Evolutionary conservation across 306 rosid genomes (phyloP), one percentile per base, ranked within the genome.

Genomic region (Ziziphus jujuba): DNA sequence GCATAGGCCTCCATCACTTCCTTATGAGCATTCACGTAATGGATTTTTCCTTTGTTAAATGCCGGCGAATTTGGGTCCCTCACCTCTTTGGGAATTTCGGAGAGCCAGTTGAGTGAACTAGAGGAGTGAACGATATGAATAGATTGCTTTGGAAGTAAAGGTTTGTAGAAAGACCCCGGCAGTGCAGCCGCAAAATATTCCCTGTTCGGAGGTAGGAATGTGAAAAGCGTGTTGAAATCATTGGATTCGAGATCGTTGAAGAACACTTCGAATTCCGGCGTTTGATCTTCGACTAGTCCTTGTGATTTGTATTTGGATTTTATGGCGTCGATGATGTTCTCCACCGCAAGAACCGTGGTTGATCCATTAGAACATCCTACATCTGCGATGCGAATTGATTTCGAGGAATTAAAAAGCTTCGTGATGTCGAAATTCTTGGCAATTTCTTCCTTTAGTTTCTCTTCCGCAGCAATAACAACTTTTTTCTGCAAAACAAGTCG

Each of bases 81-180:
- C 17, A 31, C 13, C 28, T 20, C 49, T 17, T 63, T 20, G 53
- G 65, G 59, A 53, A 65, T 5, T 59, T 25, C 64, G 35, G 72
- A 64, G 10, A 64, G 56, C 38, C 44, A 15, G 25, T 64, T 56
- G 44, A 64, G 69, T 10, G 43, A 23, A 20, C 25, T 28, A 5
- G 69, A 64, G 10, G 69, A 64, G 57, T 64, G 58, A 31, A 64
- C 58, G 31, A 64, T 25, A 19, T 64, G 40, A 1, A 64, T 56
- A 25, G 34, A 45, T 38, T 19, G 22, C 7, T 14, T 20, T 2
- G 69, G 57, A 12, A 64, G 49, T 5, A 64, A 17, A 17, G 57
- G 56, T 31, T 56, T 24, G 15, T 64, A 35, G 69, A 64, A 64
- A 16, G 69, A 64, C 7, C 69, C 69, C 43, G 69, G 69, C 5